A percentile compares a stretch with the other conserved stretches of the same genome.
These are phyloP conservation scores for Exophiala alcalophila DNA, from an alignment of 2,329 filamentous ascomycete genomes.

Conservation along the genomic window DNA sequence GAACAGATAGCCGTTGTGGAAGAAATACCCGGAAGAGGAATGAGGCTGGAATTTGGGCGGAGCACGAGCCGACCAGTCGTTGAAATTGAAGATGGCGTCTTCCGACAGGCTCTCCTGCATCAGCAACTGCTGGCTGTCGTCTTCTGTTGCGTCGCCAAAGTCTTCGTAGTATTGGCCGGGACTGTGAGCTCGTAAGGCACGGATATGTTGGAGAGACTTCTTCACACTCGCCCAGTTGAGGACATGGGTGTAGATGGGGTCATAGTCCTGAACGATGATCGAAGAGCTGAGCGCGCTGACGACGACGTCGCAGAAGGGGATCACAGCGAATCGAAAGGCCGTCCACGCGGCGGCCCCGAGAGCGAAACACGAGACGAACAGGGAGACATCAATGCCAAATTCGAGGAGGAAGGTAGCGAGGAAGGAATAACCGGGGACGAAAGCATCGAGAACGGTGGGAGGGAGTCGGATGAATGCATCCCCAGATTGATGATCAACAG, in stretches of 20 bases:
- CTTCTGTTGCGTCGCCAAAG: slow-evolving; percentile 33
- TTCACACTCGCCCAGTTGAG: slow-evolving; percentile 60
- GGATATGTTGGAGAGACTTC: slow-evolving; percentile 51
- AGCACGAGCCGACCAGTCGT: slow-evolving; percentile 47
- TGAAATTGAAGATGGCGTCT: slow-evolving; percentile 49
- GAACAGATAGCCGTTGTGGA: slow-evolving; percentile 43
- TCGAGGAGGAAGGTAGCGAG: slow-evolving; percentile 45
- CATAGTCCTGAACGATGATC: slow-evolving; percentile 53
- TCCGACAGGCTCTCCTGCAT: slow-evolving; percentile 34
- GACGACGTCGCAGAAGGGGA: slow-evolving; percentile 34
- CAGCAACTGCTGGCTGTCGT: slow-evolving; percentile 31
- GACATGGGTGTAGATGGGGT: slow-evolving; percentile 59
- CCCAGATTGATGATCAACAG: no score
- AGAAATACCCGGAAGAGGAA: slow-evolving; percentile 46
- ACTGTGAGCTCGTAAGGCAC: slow-evolving; percentile 57
- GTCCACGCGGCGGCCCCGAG: slow-evolving; percentile 43
- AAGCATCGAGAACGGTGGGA: slow-evolving; percentile 47
- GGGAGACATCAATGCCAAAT: slow-evolving; percentile 49
- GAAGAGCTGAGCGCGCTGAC: slow-evolving; percentile 41
- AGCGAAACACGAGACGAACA: slow-evolving; percentile 45
- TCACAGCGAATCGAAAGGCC: slow-evolving; percentile 38
- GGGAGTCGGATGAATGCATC: slow-evolving; percentile 43
- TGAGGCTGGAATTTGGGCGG: slow-evolving; percentile 52
- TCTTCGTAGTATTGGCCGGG: slow-evolving; percentile 39
- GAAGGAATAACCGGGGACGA: slow-evolving; percentile 52